Conservation (phyloP, 305 asterid species). For the Ilex paraguariensis region DNA sequence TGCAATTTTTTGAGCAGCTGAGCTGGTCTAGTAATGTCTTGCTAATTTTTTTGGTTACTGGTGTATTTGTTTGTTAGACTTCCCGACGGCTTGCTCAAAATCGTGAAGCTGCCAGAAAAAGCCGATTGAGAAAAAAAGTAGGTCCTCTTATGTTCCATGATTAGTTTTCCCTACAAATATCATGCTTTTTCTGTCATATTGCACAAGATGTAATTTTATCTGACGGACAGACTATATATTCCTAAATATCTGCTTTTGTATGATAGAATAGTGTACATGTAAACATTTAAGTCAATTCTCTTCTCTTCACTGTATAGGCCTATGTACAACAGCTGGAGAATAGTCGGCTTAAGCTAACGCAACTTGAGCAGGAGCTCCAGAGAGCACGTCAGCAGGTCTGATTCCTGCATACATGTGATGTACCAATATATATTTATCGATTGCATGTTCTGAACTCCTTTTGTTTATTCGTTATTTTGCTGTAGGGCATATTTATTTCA, state of each 20-base stretch:
- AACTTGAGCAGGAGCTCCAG: constrained; percentile 91
- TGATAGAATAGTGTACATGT: neutral
- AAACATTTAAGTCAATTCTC: constrained; percentile 1
- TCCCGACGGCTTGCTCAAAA: constrained; percentile 94
- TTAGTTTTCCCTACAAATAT: neutral
- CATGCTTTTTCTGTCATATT: neutral
- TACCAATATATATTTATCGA: neutral
- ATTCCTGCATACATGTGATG: neutral
- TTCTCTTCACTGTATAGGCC: constrained; percentile 45
- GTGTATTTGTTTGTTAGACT: constrained; percentile 48
- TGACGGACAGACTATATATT: too few relatives aligned
- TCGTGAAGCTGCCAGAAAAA: constrained; percentile 98
- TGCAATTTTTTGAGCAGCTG: neutral
- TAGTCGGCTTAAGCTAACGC: constrained; percentile 83
- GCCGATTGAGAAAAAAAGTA: constrained; percentile 94
- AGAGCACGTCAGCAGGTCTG: constrained; percentile 77
- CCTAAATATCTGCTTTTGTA: too few relatives aligned
- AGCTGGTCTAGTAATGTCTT: neutral
- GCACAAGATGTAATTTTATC: too few relatives aligned
- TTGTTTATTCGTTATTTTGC: constrained; percentile 7
- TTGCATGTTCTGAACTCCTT: neutral
- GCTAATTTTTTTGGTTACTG: constrained; percentile 12
- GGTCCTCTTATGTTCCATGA: constrained; percentile 1
- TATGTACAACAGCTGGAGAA: constrained; percentile 95
- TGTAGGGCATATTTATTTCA: constrained; percentile 62